These are phyloP conservation scores for Termitomyces heimii DNA, from an alignment of 768 basidiomycete species.

Conservation along the genomic window DNA sequence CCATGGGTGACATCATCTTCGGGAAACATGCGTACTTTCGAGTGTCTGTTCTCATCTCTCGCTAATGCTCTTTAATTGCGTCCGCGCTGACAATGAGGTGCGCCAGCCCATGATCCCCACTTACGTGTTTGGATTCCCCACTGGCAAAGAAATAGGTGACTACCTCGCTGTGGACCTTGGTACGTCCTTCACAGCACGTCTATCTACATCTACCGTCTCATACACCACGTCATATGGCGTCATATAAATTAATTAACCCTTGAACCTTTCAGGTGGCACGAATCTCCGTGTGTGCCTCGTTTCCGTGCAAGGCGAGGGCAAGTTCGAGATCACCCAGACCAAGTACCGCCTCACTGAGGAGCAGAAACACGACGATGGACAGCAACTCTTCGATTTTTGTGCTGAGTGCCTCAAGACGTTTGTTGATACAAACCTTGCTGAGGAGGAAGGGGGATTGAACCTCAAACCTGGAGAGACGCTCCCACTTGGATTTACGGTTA, in stretches of 20 bases:
- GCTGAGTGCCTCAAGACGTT: slow-evolving; percentile 91
- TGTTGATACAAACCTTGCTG: slow-evolving; percentile 64
- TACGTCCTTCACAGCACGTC: slow-evolving; percentile 23
- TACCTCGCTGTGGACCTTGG: slow-evolving; percentile 89
- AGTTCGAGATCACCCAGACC: slow-evolving; percentile 96
- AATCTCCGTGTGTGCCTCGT: slow-evolving; percentile 99
- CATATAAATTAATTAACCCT: background rate
- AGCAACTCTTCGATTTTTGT: slow-evolving; percentile 95
- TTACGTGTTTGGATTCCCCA: slow-evolving; percentile 94
- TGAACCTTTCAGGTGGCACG: slow-evolving; percentile 64
- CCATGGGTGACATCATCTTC: background rate
- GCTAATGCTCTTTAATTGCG: background rate
- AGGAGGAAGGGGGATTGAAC: slow-evolving; percentile 39
- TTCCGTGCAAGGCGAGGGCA: slow-evolving; percentile 84
- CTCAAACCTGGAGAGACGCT: slow-evolving; percentile 51
- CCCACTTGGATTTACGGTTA: slow-evolving; percentile 89
- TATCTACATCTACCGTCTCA: background rate
- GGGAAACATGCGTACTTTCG: background rate
- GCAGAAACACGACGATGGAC: slow-evolving; percentile 97
- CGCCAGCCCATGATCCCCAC: slow-evolving; percentile 92
- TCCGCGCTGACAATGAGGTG: slow-evolving; percentile 3
- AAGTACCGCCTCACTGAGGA: slow-evolving; percentile 97
- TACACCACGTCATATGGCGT: background rate
- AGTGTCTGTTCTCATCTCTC: background rate
- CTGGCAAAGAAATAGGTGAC: slow-evolving; percentile 83